These are phyloP conservation scores for Ophiocordyceps robertsii DNA, from an alignment of 2,329 filamentous ascomycete species.

Conservation along the genomic window DNA sequence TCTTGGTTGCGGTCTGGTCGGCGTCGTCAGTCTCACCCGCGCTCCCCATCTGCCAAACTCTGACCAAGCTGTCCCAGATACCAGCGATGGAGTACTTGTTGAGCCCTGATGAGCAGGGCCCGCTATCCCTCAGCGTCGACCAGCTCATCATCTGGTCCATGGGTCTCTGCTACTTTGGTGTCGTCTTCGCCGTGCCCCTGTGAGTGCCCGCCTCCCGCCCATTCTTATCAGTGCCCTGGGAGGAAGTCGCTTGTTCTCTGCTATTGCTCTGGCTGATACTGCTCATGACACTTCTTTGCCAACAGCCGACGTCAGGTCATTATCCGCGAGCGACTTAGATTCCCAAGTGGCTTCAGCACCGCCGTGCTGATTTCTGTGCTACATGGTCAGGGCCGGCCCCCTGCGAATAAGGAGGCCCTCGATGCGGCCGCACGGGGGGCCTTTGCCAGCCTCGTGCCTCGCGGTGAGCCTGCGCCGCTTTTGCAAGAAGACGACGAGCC, in stretches of 20 bases:
- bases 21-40: slow-evolving; percentile 43
- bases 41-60: background rate
- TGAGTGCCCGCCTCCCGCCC: slow-evolving; percentile 16
- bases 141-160: slow-evolving; percentile 83
- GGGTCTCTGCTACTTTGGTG: slow-evolving; percentile 90
- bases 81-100: slow-evolving; percentile 85
- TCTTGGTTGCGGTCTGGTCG: slow-evolving; percentile 86
- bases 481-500: slow-evolving; percentile 10
- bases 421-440: slow-evolving; percentile 22
- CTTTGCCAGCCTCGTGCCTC: slow-evolving; percentile 27
- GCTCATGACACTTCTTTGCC: background rate
- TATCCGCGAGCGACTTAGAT: slow-evolving; percentile 80
- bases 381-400: slow-evolving; percentile 44
- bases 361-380: slow-evolving; percentile 85
- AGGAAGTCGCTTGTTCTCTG: background rate
- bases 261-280: background rate
- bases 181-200: slow-evolving; percentile 89
- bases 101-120: slow-evolving; percentile 63
- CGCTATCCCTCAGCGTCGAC: slow-evolving; percentile 56
- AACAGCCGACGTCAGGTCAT: slow-evolving; percentile 70
- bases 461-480: background rate
- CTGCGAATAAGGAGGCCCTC: slow-evolving; percentile 18
- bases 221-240: background rate
- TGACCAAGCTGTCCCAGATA: slow-evolving; percentile 30
- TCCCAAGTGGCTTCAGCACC: slow-evolving; percentile 90